Evolutionary conservation across 1,284 basidiomycete genomes (phyloP), one percentile per base, ranked within the genome.

Genomic region (Retiboletus flavoniger): DNA sequence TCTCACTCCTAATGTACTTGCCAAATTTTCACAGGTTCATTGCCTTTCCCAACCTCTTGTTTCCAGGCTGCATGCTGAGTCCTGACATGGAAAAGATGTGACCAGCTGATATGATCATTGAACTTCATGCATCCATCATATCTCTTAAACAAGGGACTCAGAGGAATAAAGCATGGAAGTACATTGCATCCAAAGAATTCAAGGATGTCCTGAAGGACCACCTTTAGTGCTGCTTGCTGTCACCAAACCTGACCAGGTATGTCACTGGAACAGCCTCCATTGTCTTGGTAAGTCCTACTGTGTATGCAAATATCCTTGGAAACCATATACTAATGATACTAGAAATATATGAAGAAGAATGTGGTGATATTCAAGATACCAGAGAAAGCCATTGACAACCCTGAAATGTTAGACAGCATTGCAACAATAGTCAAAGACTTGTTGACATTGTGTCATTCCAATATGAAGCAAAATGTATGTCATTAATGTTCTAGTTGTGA

Each of bases 161-260:
- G 32, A 19, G 16, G 45, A 21, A 47, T 21, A 17, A 55, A 19
- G 26, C 46, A 36, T 13, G 21, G 29, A 29, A 42, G 48, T 34
- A 34, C 31, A 8, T 54, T 29, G 24, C 17, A 17, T 50, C 29
- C 10, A 39, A 36, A 31, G 53, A 54, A 39, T 55, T 47, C 44
- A 47, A 52, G 51, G 44, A 52, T n/a, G 21, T 44, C 34, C 39
- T 55, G 17, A 45, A 50, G 16, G 36, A 47, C 10, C 26, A 43
- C 11, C 47, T 54, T 31, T 6, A 29, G 3, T 29, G 41, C 7
- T 54, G 53, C 29, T 19, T 54, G 39, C 36, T 54, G 11, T 54
- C 53, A 21, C 49, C 48, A 0, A 54, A 51, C 29, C 19, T 54
- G 24, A 51, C 48, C 1, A 42, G 31, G 28, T 54, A 54, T 45